Percentiles rank a stretch among this genome's conserved stretches.
Evolutionary conservation across 306 rosid species (phyloP).

Genomic region (Castanospermum australe): DNA sequence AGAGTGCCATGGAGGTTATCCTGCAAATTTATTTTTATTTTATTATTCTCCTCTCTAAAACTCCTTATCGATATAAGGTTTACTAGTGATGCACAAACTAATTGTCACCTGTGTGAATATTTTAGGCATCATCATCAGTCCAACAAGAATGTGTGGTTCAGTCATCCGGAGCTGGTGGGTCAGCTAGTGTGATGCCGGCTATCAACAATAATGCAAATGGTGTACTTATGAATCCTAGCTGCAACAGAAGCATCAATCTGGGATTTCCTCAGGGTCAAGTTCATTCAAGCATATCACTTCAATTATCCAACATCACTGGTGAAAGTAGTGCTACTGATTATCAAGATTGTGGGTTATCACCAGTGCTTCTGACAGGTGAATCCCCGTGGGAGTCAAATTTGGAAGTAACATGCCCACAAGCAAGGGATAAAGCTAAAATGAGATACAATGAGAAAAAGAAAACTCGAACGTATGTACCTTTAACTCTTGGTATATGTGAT

Average conservation of each 20-base stretch:
- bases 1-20: conserved; percentile 64
- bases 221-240: conserved; percentile 45
- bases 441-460: conserved; percentile 91
- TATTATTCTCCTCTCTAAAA: conserved; percentile 3
- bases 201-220: conserved; percentile 46
- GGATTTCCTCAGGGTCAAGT: conserved; percentile 67
- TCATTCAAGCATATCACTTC: conserved; percentile 56
- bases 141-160: conserved; percentile 60
- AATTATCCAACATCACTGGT: conserved; percentile 57
- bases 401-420: conserved; percentile 59
- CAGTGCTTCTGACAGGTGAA: conserved; percentile 58
- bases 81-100: conserved; percentile 21
- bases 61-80: neutral
- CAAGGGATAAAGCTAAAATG: conserved; percentile 80
- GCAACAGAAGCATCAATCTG: conserved; percentile 50
- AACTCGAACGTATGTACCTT: conserved; percentile 63
- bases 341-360: conserved; percentile 68
- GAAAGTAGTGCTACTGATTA: conserved; percentile 60
- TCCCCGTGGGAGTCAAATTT: conserved; percentile 65
- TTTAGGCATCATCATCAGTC: conserved; percentile 62
- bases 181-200: conserved; percentile 44
- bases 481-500: neutral
- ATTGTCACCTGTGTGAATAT: conserved; percentile 14
- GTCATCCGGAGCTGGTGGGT: conserved; percentile 43
- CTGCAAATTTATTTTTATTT: neutral